Base-by-base conservation (phyloP, 306 rosid species). In the Benincasa hispida region DNA sequence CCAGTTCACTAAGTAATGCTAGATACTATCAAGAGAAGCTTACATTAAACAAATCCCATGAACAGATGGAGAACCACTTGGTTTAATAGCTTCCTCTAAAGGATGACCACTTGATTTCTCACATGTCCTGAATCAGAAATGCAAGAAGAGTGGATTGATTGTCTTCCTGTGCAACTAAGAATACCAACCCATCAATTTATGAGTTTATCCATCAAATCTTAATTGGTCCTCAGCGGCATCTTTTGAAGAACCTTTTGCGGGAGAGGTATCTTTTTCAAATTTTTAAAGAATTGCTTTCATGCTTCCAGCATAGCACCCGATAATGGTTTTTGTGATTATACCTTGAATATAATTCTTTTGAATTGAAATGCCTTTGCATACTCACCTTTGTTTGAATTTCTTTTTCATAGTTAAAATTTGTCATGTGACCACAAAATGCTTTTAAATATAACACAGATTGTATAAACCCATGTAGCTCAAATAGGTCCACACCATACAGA, bases 141-240 rank as follows among this genome's bases (percentile, higher is more conserved):
- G 50, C 28, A 12, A 65, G 35, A 65, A 19, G 72, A 35, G 39
- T 66, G 78, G 84, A 80, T 60, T 78, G 41, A 81, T 78, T 75
- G 85, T 82, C 91, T 65, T 34, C 72, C 72, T 19, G 30, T 35
- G 47, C 72, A 65, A 65, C 72, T 65, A 48, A 65, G 39, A 35
- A 37, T n/a, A 65, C 10, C 48, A 65, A 35, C 48, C 48, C 27
- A 35, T 63, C 72, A 63, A 63, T 63, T 34, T 10, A 15, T 18
- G 69, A 18, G 2, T 17, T 62, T 39, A 62, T 62, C 27, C 27
- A 34, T 63, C 28, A 10, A 19, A 35, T 35, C 48, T 19, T 5
- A 17, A 10, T 35, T n/a, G 28, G 9, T 37, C 50, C 17, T 22
- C 32, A 2, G 11, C 1, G 30, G 48, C 72, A 65, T 65, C 48